Evolutionary conservation across 2,329 filamentous ascomycete genomes (phyloP), one percentile per base, ranked within the genome.

Genomic region (Neopestalotiopsis sp.): DNA sequence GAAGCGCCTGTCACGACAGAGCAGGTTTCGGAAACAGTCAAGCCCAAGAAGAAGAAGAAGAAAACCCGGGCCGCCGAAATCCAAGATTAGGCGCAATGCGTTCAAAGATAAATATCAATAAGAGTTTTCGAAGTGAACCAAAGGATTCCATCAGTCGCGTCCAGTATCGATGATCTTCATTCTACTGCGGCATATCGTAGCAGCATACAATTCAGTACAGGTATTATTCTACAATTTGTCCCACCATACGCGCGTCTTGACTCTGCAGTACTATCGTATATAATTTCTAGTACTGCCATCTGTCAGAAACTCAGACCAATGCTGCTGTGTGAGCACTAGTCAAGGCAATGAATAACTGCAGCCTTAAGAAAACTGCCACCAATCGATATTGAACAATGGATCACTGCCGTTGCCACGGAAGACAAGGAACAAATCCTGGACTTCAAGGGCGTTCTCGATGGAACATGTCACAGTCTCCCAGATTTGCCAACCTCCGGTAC

Each of bases 21-120:
- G 30, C 42, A 42, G 32, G 20, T n/a, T 17, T 67, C 70, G 6
- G 72, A 12, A 63, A 74, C 73, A 10, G 74, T 79, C 2, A 82
- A 84, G 70, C 76, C 82, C 6, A 86, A 83, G 75, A 82, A 81
- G 77, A 87, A 82, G 74, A 84, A 85, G 77, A 87, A 85, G 77
- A 85, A 84, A 79, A 77, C 78, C 74, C 79, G 75, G 68, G 68
- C 75, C 30, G 76, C 69, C 30, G 75, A 78, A 66, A 70, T 75
- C 12, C 75, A 75, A 64, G 74, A 77, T 45, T 68, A 67, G 32
- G 32, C 24, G 38, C 28, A 40, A 38, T 34, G 2, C 14, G 9
- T 17, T 20, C 28, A 34, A 61, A 61, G 9, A 52, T 52, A 17
- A 52, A 17, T 28, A 20, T 7, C 45, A 52, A 38, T 38, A 7